Evolutionary conservation across 139 green algal genomes (phyloP).

Genomic region (Picochlorum sp.): DNA sequence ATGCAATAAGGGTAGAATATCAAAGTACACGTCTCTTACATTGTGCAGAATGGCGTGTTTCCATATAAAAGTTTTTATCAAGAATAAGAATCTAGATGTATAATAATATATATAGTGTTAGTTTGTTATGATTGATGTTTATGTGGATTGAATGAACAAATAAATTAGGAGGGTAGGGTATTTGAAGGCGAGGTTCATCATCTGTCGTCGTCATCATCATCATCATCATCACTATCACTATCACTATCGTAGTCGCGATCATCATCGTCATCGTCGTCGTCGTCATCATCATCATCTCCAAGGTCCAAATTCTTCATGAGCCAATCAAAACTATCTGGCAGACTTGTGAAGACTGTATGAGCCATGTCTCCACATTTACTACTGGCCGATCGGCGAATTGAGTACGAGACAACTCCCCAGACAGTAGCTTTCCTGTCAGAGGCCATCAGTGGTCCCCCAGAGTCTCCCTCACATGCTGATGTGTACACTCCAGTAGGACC

Average conservation of each 20-base stretch:
- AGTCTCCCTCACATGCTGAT: slow-evolving; percentile 7
- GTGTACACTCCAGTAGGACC: background rate
- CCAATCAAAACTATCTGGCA: background rate
- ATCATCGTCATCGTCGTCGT: no score
- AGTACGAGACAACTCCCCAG: background rate
- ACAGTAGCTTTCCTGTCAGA: background rate
- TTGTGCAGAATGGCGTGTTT: no score
- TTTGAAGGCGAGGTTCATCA: no score
- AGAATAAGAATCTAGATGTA: background rate
- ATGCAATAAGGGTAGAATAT: slow-evolving; percentile 2
- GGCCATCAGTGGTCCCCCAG: background rate
- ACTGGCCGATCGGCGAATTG: background rate
- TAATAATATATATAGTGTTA: background rate
- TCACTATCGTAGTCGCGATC: no score
- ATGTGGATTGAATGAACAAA: no score
- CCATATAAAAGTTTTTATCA: no score
- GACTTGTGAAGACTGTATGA: slow-evolving; percentile 9
- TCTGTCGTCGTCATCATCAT: no score
- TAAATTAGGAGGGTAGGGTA: no score
- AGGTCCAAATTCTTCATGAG: no score
- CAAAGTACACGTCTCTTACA: no score
- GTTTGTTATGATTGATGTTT: background rate
- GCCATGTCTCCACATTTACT: background rate
- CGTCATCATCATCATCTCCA: no score
- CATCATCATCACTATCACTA: no score